phyloP scores from a whole-genome alignment of 805 yeast species.

The Nakazawaea populi region DNA sequence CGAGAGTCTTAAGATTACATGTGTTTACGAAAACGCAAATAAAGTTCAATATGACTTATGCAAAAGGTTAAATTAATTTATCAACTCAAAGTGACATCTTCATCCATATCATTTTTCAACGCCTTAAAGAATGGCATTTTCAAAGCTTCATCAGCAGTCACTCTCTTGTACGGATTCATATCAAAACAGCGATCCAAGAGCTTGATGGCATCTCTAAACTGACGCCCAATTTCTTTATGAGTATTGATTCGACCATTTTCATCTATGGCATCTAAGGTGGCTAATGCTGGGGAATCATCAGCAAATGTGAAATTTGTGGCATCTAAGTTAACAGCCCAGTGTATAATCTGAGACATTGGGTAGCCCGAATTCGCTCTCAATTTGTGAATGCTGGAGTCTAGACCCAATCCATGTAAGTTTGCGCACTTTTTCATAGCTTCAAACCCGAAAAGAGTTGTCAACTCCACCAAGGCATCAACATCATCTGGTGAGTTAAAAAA shows the following conservation, averaged over 20 bases:
- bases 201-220: slow-evolving; percentile 42
- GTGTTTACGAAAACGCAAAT: too few species aligned
- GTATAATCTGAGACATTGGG: slow-evolving; percentile 34
- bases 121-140: slow-evolving; percentile 56
- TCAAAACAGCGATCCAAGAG: slow-evolving; percentile 52
- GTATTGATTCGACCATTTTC: slow-evolving; percentile 31
- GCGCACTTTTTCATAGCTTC: slow-evolving; percentile 72
- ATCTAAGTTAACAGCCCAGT: slow-evolving; percentile 38
- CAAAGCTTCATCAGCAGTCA: slow-evolving; percentile 52
- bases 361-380: slow-evolving; percentile 35
- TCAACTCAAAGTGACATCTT: slow-evolving; percentile 13
- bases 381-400: slow-evolving; percentile 60
- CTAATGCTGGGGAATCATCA: slow-evolving; percentile 64
- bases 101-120: slow-evolving; percentile 15
- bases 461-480: slow-evolving; percentile 82
- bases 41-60: background rate
- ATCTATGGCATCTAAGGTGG: slow-evolving; percentile 47
- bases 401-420: slow-evolving; percentile 78
- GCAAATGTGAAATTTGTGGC: slow-evolving; percentile 57
- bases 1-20: too few species aligned
- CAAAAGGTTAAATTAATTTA: background rate
- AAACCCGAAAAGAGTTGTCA: slow-evolving; percentile 75
- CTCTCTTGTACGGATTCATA: slow-evolving; percentile 51
- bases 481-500: slow-evolving; percentile 93
- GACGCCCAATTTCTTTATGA: slow-evolving; percentile 28